Conservation (phyloP, 2,329 filamentous ascomycete genomes). For the Scorias spongiosa region DNA sequence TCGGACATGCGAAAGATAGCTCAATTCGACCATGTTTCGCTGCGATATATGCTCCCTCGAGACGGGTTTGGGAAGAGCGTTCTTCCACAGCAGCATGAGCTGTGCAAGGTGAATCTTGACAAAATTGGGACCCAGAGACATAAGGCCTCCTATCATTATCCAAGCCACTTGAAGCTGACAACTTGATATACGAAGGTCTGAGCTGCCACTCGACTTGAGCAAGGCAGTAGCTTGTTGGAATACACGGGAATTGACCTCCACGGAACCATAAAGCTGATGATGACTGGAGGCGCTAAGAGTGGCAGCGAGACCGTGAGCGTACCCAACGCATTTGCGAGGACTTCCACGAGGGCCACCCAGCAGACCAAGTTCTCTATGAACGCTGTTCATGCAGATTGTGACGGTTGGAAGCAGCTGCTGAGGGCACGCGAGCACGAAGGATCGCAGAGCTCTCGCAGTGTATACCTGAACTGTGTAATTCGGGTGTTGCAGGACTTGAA, state of each 20-base stretch:
- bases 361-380: constrained; percentile 70
- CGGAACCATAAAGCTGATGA: constrained; percentile 82
- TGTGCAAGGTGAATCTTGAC: constrained; percentile 97
- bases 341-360: constrained; percentile 62
- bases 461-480: constrained; percentile 94
- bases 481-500: constrained; percentile 84
- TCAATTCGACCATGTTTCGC: constrained; percentile 72
- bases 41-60: constrained; percentile 79
- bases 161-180: constrained; percentile 96
- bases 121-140: constrained; percentile 94
- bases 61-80: constrained; percentile 86
- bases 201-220: constrained; percentile 81
- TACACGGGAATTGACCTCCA: constrained; percentile 87
- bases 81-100: constrained; percentile 88
- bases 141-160: constrained; percentile 90
- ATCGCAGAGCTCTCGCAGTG: constrained; percentile 70
- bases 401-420: constrained; percentile 82
- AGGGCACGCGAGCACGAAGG: constrained; percentile 78
- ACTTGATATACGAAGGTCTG: constrained; percentile 76
- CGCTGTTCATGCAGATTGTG: constrained; percentile 91
- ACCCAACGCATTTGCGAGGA: constrained; percentile 70
- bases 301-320: constrained; percentile 80
- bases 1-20: constrained; percentile 83
- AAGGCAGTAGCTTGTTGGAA: constrained; percentile 82
- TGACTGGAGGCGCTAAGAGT: constrained; percentile 78